These are phyloP conservation scores for Hypoxylon rickii DNA, from an alignment of 495 filamentous ascomycete species.

Conservation along the genomic window DNA sequence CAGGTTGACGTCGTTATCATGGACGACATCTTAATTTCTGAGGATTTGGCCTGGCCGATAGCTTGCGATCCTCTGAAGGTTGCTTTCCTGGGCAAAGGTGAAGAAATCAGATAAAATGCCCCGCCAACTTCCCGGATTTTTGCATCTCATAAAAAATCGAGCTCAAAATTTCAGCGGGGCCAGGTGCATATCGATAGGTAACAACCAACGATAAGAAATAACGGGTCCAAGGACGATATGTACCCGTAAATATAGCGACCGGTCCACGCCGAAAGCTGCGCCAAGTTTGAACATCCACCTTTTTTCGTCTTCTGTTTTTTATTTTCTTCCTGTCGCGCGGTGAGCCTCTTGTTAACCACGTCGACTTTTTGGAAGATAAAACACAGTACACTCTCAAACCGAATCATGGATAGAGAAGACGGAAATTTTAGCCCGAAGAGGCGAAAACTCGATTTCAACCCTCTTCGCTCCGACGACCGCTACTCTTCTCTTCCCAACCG, in stretches of 20 bases:
- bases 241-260: too few relatives aligned
- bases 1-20: conserved; percentile 96
- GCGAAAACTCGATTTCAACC: conserved; percentile 64
- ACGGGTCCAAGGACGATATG: not conserved
- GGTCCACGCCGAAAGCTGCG: not conserved
- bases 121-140: conserved; percentile 40
- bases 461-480: conserved; percentile 58
- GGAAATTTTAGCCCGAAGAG: conserved; percentile 62
- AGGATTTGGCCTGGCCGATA: not conserved
- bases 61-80: too few relatives aligned
- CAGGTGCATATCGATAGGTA: conserved; percentile 39
- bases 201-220: conserved; percentile 6
- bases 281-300: conserved; percentile 4
- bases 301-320: too few relatives aligned
- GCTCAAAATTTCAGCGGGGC: conserved; percentile 38
- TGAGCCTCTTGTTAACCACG: not conserved
- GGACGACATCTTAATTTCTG: conserved; percentile 36
- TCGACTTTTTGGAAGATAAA: not conserved
- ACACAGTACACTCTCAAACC: conserved; percentile 26
- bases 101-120: conserved; percentile 18
- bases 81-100: too few relatives aligned
- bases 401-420: conserved; percentile 45
- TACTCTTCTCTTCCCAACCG: conserved; percentile 61
- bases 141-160: conserved; percentile 28
- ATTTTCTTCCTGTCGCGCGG: conserved; percentile 11